phyloP scores from a whole-genome alignment of 352 stramenopile genomes.

The Aphanomyces invadans region DNA sequence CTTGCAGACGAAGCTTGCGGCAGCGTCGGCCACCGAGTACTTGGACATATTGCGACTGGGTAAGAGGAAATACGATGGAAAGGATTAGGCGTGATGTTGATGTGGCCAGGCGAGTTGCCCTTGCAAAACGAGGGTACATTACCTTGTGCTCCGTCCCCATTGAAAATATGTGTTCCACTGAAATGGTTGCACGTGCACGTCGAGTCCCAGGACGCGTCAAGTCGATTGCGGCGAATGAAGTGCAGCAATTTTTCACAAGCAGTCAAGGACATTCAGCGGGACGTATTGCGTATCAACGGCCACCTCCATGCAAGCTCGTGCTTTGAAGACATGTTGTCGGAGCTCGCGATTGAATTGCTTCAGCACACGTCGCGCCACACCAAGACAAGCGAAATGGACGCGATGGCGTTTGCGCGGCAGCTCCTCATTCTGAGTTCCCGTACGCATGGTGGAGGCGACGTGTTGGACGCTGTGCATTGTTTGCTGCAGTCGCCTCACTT shows the following conservation, averaged over 20 bases:
- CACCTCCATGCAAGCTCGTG: slow-evolving; percentile 30
- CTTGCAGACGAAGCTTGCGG: slow-evolving; percentile 12
- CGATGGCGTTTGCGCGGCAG: slow-evolving; percentile 46
- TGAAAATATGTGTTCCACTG: slow-evolving; percentile 35
- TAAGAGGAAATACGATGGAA: slow-evolving; percentile 27
- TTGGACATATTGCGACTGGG: slow-evolving; percentile 9
- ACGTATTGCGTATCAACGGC: slow-evolving; percentile 51
- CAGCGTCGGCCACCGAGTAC: slow-evolving; percentile 10
- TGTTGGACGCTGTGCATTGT: slow-evolving; percentile 52
- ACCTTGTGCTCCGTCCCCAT: not conserved
- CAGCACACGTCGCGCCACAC: slow-evolving; percentile 7
- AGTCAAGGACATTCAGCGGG: slow-evolving; percentile 56
- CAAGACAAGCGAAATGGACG: slow-evolving; percentile 35
- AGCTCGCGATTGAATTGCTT: slow-evolving; percentile 30
- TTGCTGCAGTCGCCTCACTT: slow-evolving; percentile 40
- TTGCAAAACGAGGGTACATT: slow-evolving; percentile 21
- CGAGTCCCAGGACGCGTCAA: slow-evolving; percentile 31
- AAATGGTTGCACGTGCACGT: slow-evolving; percentile 47
- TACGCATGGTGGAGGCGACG: slow-evolving; percentile 56
- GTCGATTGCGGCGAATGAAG: slow-evolving; percentile 35
- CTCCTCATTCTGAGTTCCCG: slow-evolving; percentile 55
- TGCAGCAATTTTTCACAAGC: slow-evolving; percentile 49
- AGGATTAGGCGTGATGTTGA: too few species aligned
- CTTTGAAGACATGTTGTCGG: slow-evolving; percentile 33
- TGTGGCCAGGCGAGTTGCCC: not conserved